These are phyloP conservation scores for Citrullus amarus DNA, from an alignment of 306 rosid species.

Conservation along the genomic window DNA sequence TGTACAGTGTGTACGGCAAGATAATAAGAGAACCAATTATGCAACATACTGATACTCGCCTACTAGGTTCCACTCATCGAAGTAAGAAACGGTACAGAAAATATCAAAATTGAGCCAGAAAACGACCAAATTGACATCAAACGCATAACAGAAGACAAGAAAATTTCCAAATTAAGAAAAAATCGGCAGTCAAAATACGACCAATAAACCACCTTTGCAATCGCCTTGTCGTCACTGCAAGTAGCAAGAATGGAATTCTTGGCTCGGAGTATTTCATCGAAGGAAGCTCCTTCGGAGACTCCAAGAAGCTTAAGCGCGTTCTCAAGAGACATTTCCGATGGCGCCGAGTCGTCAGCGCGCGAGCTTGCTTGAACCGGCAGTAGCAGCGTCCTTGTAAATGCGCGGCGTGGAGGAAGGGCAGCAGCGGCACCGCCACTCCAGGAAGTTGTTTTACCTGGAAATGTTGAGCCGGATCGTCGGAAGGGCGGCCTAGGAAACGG, in stretches of 20 bases:
- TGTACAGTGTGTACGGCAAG: too few species aligned
- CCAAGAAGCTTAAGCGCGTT: conserved; percentile 89
- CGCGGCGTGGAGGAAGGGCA: conserved; percentile 11
- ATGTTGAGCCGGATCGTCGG: conserved; percentile 14
- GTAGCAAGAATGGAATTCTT: conserved; percentile 62
- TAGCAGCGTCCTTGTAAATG: conserved; percentile 17
- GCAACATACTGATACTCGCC: not conserved
- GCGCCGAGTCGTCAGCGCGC: conserved; percentile 74
- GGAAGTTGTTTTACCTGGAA: conserved; percentile 7
- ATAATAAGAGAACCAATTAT: not conserved
- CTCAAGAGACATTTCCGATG: conserved; percentile 88
- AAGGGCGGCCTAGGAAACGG: conserved; percentile 36
- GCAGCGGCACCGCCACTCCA: conserved; percentile 28
- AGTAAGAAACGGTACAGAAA: not conserved
- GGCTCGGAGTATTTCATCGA: conserved; percentile 93
- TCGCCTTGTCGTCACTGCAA: conserved; percentile 56
- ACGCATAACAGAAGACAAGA: not conserved
- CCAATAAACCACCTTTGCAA: conserved; percentile 4
- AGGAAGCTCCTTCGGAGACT: conserved; percentile 84
- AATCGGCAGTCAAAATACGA: not conserved
- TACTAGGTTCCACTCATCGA: not conserved
- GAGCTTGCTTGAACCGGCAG: conserved; percentile 56
- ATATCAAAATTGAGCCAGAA: not conserved
- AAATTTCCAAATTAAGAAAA: not conserved
- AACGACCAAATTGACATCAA: not conserved